Conservation (phyloP, 352 stramenopile species). For the Globisporangium middletonii region DNA sequence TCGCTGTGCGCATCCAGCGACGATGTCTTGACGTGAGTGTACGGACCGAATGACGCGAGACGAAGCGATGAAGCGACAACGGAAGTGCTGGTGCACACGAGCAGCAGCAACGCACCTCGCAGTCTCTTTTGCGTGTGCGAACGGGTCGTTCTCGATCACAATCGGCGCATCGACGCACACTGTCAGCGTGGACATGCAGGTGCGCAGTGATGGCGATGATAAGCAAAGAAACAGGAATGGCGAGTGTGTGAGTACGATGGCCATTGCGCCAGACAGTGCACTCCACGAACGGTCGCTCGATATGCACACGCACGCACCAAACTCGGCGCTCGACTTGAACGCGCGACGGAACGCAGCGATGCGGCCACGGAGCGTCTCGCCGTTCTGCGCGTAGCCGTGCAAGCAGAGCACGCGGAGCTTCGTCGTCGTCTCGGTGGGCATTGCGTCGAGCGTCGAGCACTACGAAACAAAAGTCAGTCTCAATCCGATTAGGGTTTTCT, state of each 20-base stretch:
- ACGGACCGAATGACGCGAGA: background rate
- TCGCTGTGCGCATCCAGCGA: constrained; percentile 3
- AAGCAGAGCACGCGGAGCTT: constrained; percentile 82
- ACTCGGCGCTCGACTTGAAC: constrained; percentile 78
- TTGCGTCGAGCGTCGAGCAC: no score
- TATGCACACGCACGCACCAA: constrained; percentile 36
- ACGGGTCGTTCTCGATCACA: constrained; percentile 59
- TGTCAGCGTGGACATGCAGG: constrained; percentile 8
- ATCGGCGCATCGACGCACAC: constrained; percentile 77
- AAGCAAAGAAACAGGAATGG: background rate
- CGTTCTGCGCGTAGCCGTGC: constrained; percentile 79
- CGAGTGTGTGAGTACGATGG: background rate
- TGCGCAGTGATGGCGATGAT: constrained; percentile 1
- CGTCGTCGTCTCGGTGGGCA: constrained; percentile 7
- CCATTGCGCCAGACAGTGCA: no score
- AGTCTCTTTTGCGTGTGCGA: constrained; percentile 28
- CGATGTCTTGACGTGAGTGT: background rate
- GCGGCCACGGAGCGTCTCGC: constrained; percentile 58
- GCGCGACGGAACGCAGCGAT: constrained; percentile 64
- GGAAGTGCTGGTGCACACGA: background rate
- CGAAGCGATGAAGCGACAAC: no score
- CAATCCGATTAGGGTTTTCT: no score
- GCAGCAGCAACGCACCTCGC: constrained; percentile 3
- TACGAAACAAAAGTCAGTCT: no score
- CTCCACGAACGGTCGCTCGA: background rate